A percentile compares a stretch with the other conserved stretches of the same genome.
phyloP scores from a whole-genome alignment of 192 early-diverging fungal genomes.

The Umbelopsis sp. region DNA sequence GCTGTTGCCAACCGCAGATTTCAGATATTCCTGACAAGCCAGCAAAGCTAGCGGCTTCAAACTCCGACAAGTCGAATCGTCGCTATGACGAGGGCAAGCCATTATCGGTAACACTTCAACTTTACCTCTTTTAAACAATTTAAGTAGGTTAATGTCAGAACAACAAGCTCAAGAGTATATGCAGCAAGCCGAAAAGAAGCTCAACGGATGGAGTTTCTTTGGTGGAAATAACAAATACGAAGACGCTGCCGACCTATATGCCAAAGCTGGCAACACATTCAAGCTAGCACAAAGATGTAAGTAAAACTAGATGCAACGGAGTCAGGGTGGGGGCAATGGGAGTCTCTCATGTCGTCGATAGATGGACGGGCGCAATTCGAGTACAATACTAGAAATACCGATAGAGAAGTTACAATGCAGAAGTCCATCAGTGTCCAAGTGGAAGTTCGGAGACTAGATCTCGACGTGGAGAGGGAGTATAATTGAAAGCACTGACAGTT shows the following conservation, averaged over 20 bases:
- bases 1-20: no score
- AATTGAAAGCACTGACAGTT: no score
- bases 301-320: neutral
- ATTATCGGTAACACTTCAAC: neutral
- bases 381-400: no score
- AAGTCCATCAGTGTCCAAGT: neutral
- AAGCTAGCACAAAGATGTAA: constrained; percentile 89
- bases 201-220: constrained; percentile 65
- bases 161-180: constrained; percentile 62
- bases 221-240: constrained; percentile 85
- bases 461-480: no score
- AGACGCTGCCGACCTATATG: constrained; percentile 93
- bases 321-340: neutral
- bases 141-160: constrained; percentile 47
- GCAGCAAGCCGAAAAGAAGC: constrained; percentile 73
- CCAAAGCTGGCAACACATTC: constrained; percentile 90
- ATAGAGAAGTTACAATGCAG: no score
- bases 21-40: no score
- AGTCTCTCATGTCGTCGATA: no score
- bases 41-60: no score
- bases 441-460: constrained; percentile 7
- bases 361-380: no score
- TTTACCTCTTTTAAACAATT: neutral
- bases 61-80: no score
- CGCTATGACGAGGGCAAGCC: no score